Evolutionary conservation across 1,139 yeast species (phyloP).

Genomic region (Suhomyces bokatorum): DNA sequence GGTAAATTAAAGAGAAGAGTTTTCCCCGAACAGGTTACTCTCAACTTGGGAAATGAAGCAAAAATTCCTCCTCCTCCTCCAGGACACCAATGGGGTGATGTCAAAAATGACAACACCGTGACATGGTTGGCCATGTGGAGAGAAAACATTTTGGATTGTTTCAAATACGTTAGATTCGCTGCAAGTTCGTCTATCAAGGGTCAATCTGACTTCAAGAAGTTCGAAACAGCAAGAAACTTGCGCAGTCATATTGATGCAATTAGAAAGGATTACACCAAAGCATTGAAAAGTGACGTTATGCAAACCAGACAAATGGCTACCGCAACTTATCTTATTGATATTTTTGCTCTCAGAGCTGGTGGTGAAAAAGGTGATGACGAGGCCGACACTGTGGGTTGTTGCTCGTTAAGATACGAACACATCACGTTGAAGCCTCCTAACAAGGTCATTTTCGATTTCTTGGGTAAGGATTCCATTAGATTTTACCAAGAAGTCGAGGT

Average conservation of each 20-base stretch:
- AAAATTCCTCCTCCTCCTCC: slow-evolving; percentile 79
- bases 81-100: slow-evolving; percentile 90
- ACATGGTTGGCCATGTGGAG: slow-evolving; percentile 98
- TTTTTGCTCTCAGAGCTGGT: slow-evolving; percentile 96
- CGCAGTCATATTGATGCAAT: slow-evolving; percentile 71
- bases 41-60: slow-evolving; percentile 75
- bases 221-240: slow-evolving; percentile 88
- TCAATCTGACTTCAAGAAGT: slow-evolving; percentile 84
- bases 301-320: slow-evolving; percentile 90
- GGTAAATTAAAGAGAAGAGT: slow-evolving; percentile 86
- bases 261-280: slow-evolving; percentile 70
- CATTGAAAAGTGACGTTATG: slow-evolving; percentile 76
- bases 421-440: slow-evolving; percentile 83
- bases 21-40: slow-evolving; percentile 81
- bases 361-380: slow-evolving; percentile 97
- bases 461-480: slow-evolving; percentile 94
- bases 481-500: slow-evolving; percentile 92
- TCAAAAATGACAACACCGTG: slow-evolving; percentile 84
- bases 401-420: slow-evolving; percentile 89
- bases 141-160: slow-evolving; percentile 81
- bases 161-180: slow-evolving; percentile 88
- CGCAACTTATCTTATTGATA: slow-evolving; percentile 89
- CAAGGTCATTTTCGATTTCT: slow-evolving; percentile 85
- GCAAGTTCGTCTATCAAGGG: slow-evolving; percentile 92
- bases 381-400: slow-evolving; percentile 98